Conservation (phyloP, 106 monocot genomes). For the Acorus calamus region DNA sequence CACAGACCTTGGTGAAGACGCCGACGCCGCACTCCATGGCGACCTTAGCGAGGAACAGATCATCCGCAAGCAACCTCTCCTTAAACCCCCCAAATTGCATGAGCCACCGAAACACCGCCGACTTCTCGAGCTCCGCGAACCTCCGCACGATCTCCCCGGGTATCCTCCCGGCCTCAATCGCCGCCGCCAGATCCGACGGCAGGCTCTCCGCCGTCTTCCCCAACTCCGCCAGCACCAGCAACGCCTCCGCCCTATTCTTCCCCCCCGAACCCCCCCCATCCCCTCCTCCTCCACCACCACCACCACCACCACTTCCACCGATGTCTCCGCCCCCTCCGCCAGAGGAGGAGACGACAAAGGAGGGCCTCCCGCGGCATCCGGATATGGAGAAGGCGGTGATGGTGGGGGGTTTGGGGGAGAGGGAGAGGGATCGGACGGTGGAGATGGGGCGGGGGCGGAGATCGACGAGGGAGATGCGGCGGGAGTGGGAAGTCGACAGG, state of each 20-base stretch:
- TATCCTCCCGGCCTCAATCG: constrained; percentile 53
- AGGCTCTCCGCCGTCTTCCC: constrained; percentile 53
- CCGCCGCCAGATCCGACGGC: constrained; percentile 55
- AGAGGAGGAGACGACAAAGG: constrained; percentile 8
- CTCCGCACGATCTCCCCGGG: constrained; percentile 42
- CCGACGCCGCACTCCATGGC: constrained; percentile 87
- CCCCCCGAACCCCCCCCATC: constrained; percentile 19
- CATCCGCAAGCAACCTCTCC: constrained; percentile 78
- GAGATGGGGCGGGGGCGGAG: background rate
- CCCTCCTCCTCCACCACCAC: constrained; percentile 10
- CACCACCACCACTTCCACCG: constrained; percentile 12
- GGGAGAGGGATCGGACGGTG: constrained; percentile 1
- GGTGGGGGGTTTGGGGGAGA: background rate
- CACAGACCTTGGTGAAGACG: constrained; percentile 65
- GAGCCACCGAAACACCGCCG: constrained; percentile 64
- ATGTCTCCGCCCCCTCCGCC: constrained; percentile 2
- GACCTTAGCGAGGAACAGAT: constrained; percentile 80
- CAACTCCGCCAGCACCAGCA: constrained; percentile 40
- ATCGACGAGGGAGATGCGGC: too few relatives aligned
- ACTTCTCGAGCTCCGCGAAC: constrained; percentile 65
- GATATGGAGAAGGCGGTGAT: background rate
- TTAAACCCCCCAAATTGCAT: constrained; percentile 71
- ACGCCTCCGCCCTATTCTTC: constrained; percentile 51
- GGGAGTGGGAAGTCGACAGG: too few relatives aligned
- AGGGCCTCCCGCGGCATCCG: background rate